These are phyloP conservation scores for Pharnaceum exiguum DNA, from an alignment of 148 eudicot genomes.

Conservation along the genomic window DNA sequence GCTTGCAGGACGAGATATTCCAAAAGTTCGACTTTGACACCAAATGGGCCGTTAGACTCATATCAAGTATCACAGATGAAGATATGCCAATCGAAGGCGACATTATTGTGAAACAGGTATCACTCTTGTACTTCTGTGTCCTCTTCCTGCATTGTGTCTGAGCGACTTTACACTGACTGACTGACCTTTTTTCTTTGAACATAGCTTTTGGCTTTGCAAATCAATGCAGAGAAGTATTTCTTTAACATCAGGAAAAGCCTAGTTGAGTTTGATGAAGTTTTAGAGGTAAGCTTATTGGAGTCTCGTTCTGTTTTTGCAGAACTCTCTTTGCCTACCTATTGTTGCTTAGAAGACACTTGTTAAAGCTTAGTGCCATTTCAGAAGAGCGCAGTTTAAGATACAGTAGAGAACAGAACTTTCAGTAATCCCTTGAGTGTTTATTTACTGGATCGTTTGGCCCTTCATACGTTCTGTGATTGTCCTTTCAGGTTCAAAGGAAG, in stretches of 20 bases:
- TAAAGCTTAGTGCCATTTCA: too few relatives aligned
- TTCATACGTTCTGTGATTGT: neutral
- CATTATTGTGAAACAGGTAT: constrained; percentile 77
- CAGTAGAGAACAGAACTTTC: too few relatives aligned
- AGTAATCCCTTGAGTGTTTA: too few relatives aligned
- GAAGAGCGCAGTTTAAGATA: too few relatives aligned
- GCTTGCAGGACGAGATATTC: constrained; percentile 98
- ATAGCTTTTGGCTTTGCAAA: constrained; percentile 85
- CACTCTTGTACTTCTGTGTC: neutral
- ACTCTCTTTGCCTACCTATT: too few relatives aligned
- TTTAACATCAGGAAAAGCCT: constrained; percentile 84
- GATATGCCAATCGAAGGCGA: constrained; percentile 85
- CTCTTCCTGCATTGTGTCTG: neutral
- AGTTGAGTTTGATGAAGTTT: constrained; percentile 97
- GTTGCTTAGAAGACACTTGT: too few relatives aligned
- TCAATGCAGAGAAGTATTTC: constrained; percentile 82
- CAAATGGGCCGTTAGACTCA: constrained; percentile 82
- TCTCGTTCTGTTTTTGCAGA: neutral
- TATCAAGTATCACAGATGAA: constrained; percentile 74
- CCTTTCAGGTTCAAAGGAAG: constrained; percentile 84
- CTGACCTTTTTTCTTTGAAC: constrained; percentile 17
- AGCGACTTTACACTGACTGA: constrained; percentile 6
- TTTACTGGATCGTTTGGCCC: constrained; percentile 1
- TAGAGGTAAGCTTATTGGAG: constrained; percentile 65
- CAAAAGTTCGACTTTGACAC: constrained; percentile 93